These are phyloP conservation scores for Parachaetomium inaequale DNA, from an alignment of 495 filamentous ascomycete genomes.

Conservation along the genomic window DNA sequence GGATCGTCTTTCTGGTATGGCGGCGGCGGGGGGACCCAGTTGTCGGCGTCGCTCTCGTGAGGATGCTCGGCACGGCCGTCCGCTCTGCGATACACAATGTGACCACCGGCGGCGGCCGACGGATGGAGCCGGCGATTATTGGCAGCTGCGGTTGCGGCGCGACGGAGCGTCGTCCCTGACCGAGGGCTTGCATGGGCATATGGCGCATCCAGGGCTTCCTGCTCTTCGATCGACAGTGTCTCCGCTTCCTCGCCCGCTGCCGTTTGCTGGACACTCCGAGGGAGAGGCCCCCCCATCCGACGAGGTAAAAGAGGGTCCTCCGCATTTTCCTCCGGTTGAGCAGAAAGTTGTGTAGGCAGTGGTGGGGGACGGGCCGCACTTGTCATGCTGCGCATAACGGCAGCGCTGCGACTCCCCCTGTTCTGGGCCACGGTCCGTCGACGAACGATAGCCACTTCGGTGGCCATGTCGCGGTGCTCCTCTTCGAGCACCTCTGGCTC, in stretches of 20 bases:
- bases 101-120: constrained; percentile 36
- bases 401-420: constrained; percentile 38
- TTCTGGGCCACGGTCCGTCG: constrained; percentile 65
- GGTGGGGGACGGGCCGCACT: constrained; percentile 25
- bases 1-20: constrained; percentile 74
- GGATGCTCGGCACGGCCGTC: constrained; percentile 68
- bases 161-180: constrained; percentile 68
- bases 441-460: constrained; percentile 77
- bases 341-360: constrained; percentile 24
- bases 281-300: constrained; percentile 31
- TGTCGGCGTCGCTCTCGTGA: constrained; percentile 86
- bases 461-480: constrained; percentile 70
- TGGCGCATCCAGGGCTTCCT: constrained; percentile 61
- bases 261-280: constrained; percentile 17
- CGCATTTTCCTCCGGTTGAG: constrained; percentile 29
- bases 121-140: constrained; percentile 63
- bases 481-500: constrained; percentile 68
- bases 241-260: constrained; percentile 29
- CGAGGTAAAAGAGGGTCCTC: constrained; percentile 45
- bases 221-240: constrained; percentile 45
- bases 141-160: constrained; percentile 74
- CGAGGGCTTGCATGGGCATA: constrained; percentile 78
- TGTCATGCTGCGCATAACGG: constrained; percentile 36
- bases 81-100: constrained; percentile 51
- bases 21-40: constrained; percentile 91